These are phyloP conservation scores for Ophidiomyces ophidiicola DNA, from an alignment of 2,329 filamentous ascomycete genomes.

Conservation along the genomic window DNA sequence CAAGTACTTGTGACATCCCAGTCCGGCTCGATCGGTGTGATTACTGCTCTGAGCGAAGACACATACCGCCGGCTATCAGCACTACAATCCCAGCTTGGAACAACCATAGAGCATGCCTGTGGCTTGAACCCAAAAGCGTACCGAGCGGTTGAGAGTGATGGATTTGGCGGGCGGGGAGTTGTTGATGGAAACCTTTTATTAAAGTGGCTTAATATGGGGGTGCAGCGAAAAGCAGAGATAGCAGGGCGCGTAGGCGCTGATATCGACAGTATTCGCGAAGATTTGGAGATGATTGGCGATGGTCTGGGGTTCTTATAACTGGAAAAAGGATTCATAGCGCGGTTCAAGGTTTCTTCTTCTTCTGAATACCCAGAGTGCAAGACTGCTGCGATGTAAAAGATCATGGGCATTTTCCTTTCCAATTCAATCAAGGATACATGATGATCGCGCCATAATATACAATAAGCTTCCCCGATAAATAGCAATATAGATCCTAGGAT, in stretches of 20 bases:
- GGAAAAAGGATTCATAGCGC: background rate
- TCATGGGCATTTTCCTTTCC: background rate
- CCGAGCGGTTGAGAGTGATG: slow-evolving; percentile 45
- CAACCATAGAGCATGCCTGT: slow-evolving; percentile 60
- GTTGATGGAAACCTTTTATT: slow-evolving; percentile 67
- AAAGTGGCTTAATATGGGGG: slow-evolving; percentile 63
- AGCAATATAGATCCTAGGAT: background rate
- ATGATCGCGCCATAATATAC: too few species aligned
- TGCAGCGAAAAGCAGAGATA: slow-evolving; percentile 59
- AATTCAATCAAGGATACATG: background rate
- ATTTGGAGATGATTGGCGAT: slow-evolving; percentile 54
- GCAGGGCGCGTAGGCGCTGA: slow-evolving; percentile 59
- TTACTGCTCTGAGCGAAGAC: slow-evolving; percentile 66
- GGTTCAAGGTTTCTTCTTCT: too few species aligned
- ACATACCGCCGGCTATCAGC: slow-evolving; percentile 74
- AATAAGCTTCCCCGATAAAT: background rate
- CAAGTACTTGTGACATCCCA: slow-evolving; percentile 59
- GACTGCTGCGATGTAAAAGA: background rate
- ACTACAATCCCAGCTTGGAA: slow-evolving; percentile 66
- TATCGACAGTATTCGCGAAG: slow-evolving; percentile 55
- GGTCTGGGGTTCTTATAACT: slow-evolving; percentile 42
- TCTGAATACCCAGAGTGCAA: too few species aligned
- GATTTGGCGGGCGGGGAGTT: slow-evolving; percentile 47
- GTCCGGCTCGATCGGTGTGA: slow-evolving; percentile 62
- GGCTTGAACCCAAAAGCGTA: slow-evolving; percentile 76